phyloP scores from a whole-genome alignment of 495 filamentous ascomycete species.

The Penicillium salamii region DNA sequence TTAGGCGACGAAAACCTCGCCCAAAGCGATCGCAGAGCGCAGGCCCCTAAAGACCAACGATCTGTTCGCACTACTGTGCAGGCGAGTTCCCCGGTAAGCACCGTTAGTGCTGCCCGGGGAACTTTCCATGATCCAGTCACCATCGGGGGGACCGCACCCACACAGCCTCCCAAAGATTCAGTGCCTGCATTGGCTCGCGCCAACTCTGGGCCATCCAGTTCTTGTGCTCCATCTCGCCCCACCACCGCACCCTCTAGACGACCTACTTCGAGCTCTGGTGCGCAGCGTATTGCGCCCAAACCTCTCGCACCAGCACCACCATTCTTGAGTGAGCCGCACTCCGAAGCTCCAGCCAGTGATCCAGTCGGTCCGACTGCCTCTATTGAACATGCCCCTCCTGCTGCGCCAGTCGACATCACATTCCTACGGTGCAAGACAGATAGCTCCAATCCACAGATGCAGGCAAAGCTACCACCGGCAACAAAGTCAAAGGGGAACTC shows the following conservation, averaged over 20 bases:
- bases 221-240: neutral
- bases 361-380: constrained; percentile 40
- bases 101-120: constrained; percentile 17
- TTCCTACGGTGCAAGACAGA: constrained; percentile 1
- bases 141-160: constrained; percentile 12
- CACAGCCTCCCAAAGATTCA: constrained; percentile 19
- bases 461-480: neutral
- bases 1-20: constrained; percentile 50
- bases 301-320: constrained; percentile 37
- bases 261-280: constrained; percentile 37
- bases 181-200: constrained; percentile 20
- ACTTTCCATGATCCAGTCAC: constrained; percentile 18
- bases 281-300: constrained; percentile 34
- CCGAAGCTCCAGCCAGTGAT: constrained; percentile 55
- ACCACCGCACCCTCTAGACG: constrained; percentile 22
- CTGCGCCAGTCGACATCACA: constrained; percentile 21
- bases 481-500: constrained; percentile 35
- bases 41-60: constrained; percentile 35
- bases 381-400: constrained; percentile 8
- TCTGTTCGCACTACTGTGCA: constrained; percentile 39
- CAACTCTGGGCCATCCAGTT: constrained; percentile 5
- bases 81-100: constrained; percentile 28
- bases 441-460: neutral
- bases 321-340: constrained; percentile 32
- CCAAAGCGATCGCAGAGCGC: constrained; percentile 29